A percentile compares a stretch with the other conserved stretches of the same genome.
Conservation (phyloP, 2,329 filamentous ascomycete genomes). For the Metarhizium album region DNA sequence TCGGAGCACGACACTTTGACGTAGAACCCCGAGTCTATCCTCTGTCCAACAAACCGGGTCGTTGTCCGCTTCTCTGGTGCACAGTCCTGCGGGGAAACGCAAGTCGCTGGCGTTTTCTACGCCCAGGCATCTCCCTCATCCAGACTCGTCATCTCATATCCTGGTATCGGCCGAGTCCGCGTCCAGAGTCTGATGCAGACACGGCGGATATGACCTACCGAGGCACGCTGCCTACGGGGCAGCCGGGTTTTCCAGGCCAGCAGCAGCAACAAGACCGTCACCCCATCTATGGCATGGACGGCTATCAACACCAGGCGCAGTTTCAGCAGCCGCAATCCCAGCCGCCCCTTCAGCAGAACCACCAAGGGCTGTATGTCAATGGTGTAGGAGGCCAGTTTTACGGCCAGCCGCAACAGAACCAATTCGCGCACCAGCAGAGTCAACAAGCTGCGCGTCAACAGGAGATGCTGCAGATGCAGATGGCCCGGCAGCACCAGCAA, state of each 20-base stretch:
- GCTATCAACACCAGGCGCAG: constrained; percentile 12
- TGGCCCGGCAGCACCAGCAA: constrained; percentile 13
- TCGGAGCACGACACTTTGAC: background rate
- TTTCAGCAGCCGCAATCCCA: constrained; percentile 13
- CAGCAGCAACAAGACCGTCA: constrained; percentile 8
- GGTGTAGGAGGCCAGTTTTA: constrained; percentile 10
- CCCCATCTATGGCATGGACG: constrained; percentile 14
- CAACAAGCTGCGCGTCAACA: constrained; percentile 13
- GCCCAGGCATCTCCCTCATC: background rate
- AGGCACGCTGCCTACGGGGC: constrained; percentile 19
- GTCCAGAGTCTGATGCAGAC: constrained; percentile 10
- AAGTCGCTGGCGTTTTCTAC: background rate
- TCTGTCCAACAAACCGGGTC: background rate
- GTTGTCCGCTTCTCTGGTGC: background rate
- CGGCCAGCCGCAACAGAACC: constrained; percentile 11
- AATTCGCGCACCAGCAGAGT: constrained; percentile 12
- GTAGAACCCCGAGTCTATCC: background rate
- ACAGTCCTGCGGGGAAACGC: background rate
- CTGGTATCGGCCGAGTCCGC: background rate
- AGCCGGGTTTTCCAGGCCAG: constrained; percentile 18
- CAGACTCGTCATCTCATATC: background rate
- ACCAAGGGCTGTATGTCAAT: constrained; percentile 8
- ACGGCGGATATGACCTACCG: constrained; percentile 25
- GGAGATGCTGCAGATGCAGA: constrained; percentile 13
- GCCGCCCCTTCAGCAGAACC: constrained; percentile 10